These are phyloP conservation scores for Juglanconis juglandina DNA, from an alignment of 2,329 filamentous ascomycete species.

Conservation along the genomic window DNA sequence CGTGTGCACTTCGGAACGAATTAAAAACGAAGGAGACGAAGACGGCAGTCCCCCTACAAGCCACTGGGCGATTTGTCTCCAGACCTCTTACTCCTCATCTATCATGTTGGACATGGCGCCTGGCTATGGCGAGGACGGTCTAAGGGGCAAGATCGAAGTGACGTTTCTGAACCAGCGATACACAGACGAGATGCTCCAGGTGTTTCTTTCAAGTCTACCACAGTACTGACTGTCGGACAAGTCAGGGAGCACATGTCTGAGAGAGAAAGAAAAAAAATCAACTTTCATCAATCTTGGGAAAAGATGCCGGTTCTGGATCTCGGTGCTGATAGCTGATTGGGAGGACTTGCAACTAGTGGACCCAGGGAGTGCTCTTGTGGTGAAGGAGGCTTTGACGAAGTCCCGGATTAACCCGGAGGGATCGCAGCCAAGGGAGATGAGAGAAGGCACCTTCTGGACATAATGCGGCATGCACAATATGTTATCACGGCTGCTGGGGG, in stretches of 20 bases:
- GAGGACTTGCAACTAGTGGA: background rate
- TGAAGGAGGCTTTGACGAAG: background rate
- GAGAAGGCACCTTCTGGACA: background rate
- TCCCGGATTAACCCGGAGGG: slow-evolving; percentile 1
- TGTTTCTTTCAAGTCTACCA: background rate
- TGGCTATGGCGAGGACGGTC: background rate
- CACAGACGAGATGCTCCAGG: background rate
- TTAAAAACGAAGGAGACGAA: slow-evolving; percentile 2
- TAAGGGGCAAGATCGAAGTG: background rate
- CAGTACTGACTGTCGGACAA: background rate
- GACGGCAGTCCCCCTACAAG: background rate
- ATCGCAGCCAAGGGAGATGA: slow-evolving; percentile 1
- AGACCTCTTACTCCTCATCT: background rate
- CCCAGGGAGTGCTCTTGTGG: background rate
- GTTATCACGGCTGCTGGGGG: background rate
- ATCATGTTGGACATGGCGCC: slow-evolving; percentile 5
- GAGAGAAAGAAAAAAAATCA: background rate
- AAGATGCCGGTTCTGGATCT: slow-evolving; percentile 6
- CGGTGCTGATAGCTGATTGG: slow-evolving; percentile 1
- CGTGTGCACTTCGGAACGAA: background rate
- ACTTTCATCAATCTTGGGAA: background rate
- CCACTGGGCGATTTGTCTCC: background rate
- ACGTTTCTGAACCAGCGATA: background rate
- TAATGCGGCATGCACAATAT: background rate
- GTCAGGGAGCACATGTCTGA: background rate